Evolutionary conservation across 495 filamentous ascomycete genomes (phyloP).

Genomic region (Pyrenopolyporus hunteri): DNA sequence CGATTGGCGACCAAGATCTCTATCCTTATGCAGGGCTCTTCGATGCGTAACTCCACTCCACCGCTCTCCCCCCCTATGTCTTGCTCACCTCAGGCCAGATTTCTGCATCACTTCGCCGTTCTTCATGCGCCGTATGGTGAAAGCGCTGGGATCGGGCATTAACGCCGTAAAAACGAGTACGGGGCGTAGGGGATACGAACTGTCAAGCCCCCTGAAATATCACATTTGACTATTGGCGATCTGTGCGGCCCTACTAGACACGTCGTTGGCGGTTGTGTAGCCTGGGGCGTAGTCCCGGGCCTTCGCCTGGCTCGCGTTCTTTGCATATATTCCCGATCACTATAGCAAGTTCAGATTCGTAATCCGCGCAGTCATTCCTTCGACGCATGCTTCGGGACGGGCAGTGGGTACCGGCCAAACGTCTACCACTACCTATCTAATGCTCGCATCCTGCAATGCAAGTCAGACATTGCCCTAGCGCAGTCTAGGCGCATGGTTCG

Average conservation of each 20-base stretch:
- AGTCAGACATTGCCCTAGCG: conserved; percentile 17
- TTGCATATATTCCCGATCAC: conserved; percentile 53
- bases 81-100: conserved; percentile 13
- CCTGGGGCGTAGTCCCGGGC: conserved; percentile 54
- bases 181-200: conserved; percentile 57
- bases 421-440: conserved; percentile 49
- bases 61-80: background rate
- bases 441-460: conserved; percentile 16
- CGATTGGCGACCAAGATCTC: conserved; percentile 13
- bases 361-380: conserved; percentile 49
- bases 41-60: background rate
- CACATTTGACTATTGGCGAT: conserved; percentile 56
- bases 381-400: conserved; percentile 52
- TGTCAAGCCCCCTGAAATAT: conserved; percentile 57
- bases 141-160: conserved; percentile 50
- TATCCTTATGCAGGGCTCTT: conserved; percentile 40
- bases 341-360: conserved; percentile 56
- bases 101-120: conserved; percentile 47
- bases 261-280: conserved; percentile 56
- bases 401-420: conserved; percentile 54
- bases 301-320: conserved; percentile 54
- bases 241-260: conserved; percentile 50
- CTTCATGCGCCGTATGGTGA: conserved; percentile 51
- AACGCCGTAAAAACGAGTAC: conserved; percentile 59
- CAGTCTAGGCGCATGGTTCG: background rate